Conservation (phyloP, 2,329 filamentous ascomycete species). For the Verticillium zaregamsianum region DNA sequence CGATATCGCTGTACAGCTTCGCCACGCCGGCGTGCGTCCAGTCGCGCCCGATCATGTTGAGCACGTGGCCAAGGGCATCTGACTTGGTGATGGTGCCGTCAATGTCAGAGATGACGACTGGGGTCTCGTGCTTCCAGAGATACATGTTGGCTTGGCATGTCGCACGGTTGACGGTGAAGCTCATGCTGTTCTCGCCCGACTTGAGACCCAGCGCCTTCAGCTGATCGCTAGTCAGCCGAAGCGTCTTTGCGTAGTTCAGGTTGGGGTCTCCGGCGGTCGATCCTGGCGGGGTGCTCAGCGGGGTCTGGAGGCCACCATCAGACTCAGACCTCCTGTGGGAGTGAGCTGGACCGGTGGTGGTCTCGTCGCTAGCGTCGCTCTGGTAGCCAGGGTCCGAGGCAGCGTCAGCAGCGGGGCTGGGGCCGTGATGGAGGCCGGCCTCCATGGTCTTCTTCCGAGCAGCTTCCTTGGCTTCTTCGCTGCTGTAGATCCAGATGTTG, state of each 20-base stretch:
- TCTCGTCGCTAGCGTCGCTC: conserved; percentile 72
- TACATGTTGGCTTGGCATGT: conserved; percentile 93
- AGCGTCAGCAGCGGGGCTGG: conserved; percentile 64
- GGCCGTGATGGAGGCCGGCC: conserved; percentile 21
- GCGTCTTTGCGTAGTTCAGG: conserved; percentile 92
- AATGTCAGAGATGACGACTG: conserved; percentile 97
- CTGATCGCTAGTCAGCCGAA: conserved; percentile 92
- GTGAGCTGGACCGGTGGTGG: conserved; percentile 39
- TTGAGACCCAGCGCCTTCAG: conserved; percentile 80
- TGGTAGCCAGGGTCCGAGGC: conserved; percentile 93
- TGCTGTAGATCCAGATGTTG: conserved; percentile 99
- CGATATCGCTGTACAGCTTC: conserved; percentile 95
- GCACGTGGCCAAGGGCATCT: conserved; percentile 85
- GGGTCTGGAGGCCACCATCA: conserved; percentile 56
- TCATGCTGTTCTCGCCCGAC: conserved; percentile 86
- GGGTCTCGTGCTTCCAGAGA: conserved; percentile 84
- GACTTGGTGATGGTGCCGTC: conserved; percentile 99
- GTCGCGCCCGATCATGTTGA: conserved; percentile 95
- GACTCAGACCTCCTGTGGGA: conserved; percentile 64
- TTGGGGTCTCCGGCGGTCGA: conserved; percentile 65
- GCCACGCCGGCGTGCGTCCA: conserved; percentile 98
- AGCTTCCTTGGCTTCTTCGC: conserved; percentile 89
- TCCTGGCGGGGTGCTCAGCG: conserved; percentile 66
- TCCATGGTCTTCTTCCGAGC: conserved; percentile 66
- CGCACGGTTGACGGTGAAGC: conserved; percentile 92